Conservation (phyloP, 2,329 filamentous ascomycete species). For the Cercospora nicotianae region DNA sequence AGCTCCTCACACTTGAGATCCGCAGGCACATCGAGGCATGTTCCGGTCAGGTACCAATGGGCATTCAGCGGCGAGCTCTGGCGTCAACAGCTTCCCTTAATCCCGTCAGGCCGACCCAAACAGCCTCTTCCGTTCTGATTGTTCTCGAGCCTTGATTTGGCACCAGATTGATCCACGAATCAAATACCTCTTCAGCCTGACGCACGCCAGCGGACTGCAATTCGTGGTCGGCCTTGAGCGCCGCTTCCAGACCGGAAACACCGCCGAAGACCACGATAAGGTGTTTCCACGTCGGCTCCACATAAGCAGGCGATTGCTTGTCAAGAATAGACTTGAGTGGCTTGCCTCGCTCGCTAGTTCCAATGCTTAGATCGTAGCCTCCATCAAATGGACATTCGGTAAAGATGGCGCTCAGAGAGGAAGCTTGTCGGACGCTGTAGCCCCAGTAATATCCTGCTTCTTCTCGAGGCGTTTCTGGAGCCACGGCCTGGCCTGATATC, state of each 20-base stretch:
- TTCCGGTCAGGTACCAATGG: constrained; percentile 16
- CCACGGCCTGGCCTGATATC: constrained; percentile 47
- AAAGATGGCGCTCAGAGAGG: constrained; percentile 69
- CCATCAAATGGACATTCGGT: constrained; percentile 72
- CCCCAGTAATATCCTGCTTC: constrained; percentile 86
- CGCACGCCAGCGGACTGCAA: constrained; percentile 63
- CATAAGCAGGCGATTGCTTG: constrained; percentile 50
- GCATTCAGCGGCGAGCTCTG: constrained; percentile 24
- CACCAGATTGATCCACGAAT: constrained; percentile 79
- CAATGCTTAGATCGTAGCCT: constrained; percentile 80
- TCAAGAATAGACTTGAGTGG: constrained; percentile 32
- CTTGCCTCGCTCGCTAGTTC: constrained; percentile 75
- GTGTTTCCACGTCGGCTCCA: constrained; percentile 55
- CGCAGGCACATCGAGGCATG: constrained; percentile 12
- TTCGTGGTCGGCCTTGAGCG: constrained; percentile 62
- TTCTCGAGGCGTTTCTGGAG: constrained; percentile 68
- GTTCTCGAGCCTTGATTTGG: constrained; percentile 78
- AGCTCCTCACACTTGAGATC: constrained; percentile 5
- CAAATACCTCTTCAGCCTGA: constrained; percentile 70
- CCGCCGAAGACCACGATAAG: constrained; percentile 78
- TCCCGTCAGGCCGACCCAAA: constrained; percentile 73
- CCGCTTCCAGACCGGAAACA: constrained; percentile 74
- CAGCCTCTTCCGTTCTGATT: constrained; percentile 79
- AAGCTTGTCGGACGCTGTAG: constrained; percentile 67
- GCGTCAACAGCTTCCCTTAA: constrained; percentile 52